phyloP scores from a whole-genome alignment of 441 rosid species.

The Geranium incanum region DNA sequence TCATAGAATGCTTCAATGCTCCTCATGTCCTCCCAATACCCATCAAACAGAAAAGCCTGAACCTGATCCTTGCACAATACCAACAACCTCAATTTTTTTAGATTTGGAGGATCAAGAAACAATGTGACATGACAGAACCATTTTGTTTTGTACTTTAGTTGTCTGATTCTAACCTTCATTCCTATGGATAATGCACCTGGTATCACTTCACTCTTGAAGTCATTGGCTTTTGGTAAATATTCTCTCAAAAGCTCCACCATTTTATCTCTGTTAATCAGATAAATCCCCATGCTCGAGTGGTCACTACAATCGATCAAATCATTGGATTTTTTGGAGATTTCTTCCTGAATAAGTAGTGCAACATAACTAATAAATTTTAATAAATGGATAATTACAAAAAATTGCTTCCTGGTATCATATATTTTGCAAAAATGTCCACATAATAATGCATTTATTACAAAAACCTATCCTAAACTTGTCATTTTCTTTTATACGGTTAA shows the following conservation, averaged over 20 bases:
- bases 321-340: constrained; percentile 21
- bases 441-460: too few relatives aligned
- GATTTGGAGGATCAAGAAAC: not conserved
- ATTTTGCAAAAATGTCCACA: too few relatives aligned
- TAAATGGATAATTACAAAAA: too few relatives aligned
- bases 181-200: constrained; percentile 58
- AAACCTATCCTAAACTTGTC: too few relatives aligned
- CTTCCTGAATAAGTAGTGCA: constrained; percentile 30
- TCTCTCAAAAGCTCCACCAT: constrained; percentile 52
- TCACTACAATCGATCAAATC: constrained; percentile 13
- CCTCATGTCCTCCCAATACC: constrained; percentile 74
- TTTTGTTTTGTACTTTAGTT: not conserved
- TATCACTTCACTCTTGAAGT: constrained; percentile 54
- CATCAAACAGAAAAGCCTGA: constrained; percentile 50
- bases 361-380: too few relatives aligned
- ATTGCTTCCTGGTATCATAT: too few relatives aligned
- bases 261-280: constrained; percentile 45
- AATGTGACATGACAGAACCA: not conserved
- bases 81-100: not conserved
- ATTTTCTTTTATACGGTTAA: too few relatives aligned
- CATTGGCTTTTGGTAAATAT: constrained; percentile 42
- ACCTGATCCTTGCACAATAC: constrained; percentile 36
- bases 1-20: constrained; percentile 61
- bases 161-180: constrained; percentile 42
- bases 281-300: constrained; percentile 61